A percentile compares a stretch with the other conserved stretches of the same genome.
phyloP scores from a whole-genome alignment of 2,329 filamentous ascomycete genomes.

The Periconia sp. region DNA sequence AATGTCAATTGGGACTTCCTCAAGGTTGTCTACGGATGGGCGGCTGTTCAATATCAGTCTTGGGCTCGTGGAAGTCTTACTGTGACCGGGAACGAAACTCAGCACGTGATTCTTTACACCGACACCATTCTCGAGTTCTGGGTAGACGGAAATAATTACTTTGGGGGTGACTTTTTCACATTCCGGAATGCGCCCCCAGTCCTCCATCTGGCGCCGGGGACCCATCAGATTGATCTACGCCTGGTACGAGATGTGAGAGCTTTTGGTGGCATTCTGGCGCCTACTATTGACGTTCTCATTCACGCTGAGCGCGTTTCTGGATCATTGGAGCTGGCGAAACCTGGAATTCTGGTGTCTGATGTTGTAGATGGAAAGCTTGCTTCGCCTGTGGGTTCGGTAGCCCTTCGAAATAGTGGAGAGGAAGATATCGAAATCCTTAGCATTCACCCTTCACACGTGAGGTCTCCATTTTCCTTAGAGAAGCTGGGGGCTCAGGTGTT shows the following conservation, averaged over 20 bases:
- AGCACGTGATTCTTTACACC: conserved; percentile 47
- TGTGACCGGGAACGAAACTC: conserved; percentile 37
- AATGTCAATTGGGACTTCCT: conserved; percentile 58
- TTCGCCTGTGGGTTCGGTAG: conserved; percentile 52
- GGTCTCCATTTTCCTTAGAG: conserved; percentile 14
- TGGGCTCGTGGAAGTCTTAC: conserved; percentile 57
- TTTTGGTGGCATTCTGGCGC: conserved; percentile 55
- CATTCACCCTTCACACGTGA: conserved; percentile 33
- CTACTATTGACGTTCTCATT: conserved; percentile 47
- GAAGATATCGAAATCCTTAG: conserved; percentile 38
- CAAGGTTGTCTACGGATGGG: conserved; percentile 60
- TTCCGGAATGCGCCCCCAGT: conserved; percentile 55
- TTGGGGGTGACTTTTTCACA: conserved; percentile 60
- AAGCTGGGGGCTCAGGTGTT: conserved; percentile 10
- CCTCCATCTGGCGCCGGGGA: conserved; percentile 52
- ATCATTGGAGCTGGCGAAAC: conserved; percentile 34
- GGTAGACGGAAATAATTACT: conserved; percentile 55
- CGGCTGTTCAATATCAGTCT: conserved; percentile 60
- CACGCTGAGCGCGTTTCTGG: conserved; percentile 23
- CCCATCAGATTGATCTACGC: conserved; percentile 55
- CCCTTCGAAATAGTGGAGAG: conserved; percentile 50
- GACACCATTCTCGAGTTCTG: conserved; percentile 56
- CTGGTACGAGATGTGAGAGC: conserved; percentile 59
- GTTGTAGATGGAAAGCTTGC: conserved; percentile 52
- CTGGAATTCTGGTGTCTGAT: conserved; percentile 53